These are phyloP conservation scores for Coniochaeta hoffmannii DNA, from an alignment of 2,329 filamentous ascomycete genomes.

Conservation along the genomic window DNA sequence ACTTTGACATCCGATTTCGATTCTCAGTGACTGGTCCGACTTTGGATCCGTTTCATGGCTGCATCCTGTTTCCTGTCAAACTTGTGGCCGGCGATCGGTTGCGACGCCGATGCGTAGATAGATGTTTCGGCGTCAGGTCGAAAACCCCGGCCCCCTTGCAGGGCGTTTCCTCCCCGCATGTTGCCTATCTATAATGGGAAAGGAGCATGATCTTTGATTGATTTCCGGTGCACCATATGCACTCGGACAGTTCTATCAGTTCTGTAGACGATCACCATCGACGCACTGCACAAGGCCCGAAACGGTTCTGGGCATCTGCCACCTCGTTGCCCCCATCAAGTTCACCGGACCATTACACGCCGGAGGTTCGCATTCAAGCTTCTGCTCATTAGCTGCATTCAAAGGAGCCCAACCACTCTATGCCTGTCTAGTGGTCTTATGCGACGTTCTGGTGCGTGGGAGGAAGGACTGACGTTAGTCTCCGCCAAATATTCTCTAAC, in stretches of 20 bases:
- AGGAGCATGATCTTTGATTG: conserved; percentile 3
- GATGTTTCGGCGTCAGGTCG: too few relatives aligned
- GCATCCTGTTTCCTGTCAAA: conserved; percentile 2
- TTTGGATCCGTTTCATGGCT: too few relatives aligned
- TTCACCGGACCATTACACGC: conserved; percentile 8
- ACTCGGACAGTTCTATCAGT: conserved; percentile 10
- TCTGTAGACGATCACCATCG: conserved; percentile 11
- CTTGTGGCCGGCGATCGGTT: neutral
- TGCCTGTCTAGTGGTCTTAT: too few relatives aligned
- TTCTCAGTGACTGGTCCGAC: too few relatives aligned
- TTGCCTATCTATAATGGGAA: neutral
- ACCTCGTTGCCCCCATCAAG: conserved; percentile 2
- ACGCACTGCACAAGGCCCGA: conserved; percentile 16
- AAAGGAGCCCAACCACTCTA: too few relatives aligned
- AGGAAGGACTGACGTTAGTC: too few relatives aligned
- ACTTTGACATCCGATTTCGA: too few relatives aligned
- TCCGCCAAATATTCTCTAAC: neutral
- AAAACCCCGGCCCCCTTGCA: neutral
- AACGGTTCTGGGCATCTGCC: conserved; percentile 14
- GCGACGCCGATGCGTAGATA: too few relatives aligned
- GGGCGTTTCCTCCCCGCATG: too few relatives aligned
- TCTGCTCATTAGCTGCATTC: too few relatives aligned
- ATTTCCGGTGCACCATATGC: conserved; percentile 4
- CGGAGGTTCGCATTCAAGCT: neutral
- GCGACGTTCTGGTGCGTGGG: too few relatives aligned